Base-by-base conservation (phyloP, 2,329 filamentous ascomycete species). In the Botrytis porri region DNA sequence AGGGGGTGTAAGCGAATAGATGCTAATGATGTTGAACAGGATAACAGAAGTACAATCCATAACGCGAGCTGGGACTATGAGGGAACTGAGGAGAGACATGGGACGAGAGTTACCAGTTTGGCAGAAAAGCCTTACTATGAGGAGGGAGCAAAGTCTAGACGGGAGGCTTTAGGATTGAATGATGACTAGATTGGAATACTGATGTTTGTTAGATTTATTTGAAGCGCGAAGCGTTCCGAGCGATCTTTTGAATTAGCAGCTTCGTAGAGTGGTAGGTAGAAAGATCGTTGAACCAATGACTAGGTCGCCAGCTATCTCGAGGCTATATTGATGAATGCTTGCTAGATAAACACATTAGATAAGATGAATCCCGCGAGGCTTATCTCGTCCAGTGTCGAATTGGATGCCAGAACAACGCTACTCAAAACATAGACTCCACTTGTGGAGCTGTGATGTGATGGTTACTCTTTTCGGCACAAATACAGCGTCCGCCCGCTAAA, bases 41-140 rank as follows among this genome's bases (percentile, higher is more conserved):
- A 93, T 78, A 93, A 93, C 77, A 84, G 89, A 57, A 90, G 92
- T 73, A 92, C 91, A 0, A 93, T 93, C 54, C 90, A 93, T 77
- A 93, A 92, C 75, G 91, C 90, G 0, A 90, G 88, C 77, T 93
- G 90, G 90, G 90, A 93, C 76, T 93, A 93, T 78, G 90, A 88
- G 48, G 89, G 89, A 1, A 85, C 83, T 32, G 84, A 92, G 78
- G 89, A 91, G 0, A 84, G 91, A 57, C 91, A 94, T 79, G 92
- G 92, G 3, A 93, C 91, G 0, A 84, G 92, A 41, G 91, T 94
- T 5, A 93, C 91, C 0, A 84, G 89, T 12, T 81, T 94, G 69
- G 92, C 90, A 0, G 92, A 94, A 83, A 90, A 90, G 83, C 92
- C 92, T 0, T 90, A 86, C 77, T 93, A 92, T 77, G 86, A 91